phyloP scores from a whole-genome alignment of 1,139 yeast species.

The Candida tropicalis region DNA sequence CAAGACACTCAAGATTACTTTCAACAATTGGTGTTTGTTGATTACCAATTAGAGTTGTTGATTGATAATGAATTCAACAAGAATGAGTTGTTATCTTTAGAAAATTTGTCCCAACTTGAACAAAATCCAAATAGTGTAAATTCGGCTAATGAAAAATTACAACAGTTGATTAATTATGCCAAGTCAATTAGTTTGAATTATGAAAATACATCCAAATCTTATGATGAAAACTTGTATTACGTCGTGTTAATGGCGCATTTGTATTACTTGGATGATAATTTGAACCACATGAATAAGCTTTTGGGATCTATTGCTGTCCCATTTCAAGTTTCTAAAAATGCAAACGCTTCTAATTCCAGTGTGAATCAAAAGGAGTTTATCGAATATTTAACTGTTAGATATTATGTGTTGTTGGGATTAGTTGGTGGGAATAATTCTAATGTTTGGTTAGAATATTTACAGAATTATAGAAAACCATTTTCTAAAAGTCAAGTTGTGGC shows the following conservation, averaged over 20 bases:
- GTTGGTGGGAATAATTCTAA: slow-evolving; percentile 19
- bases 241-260: slow-evolving; percentile 40
- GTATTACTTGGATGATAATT: slow-evolving; percentile 32
- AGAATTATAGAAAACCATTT: slow-evolving; percentile 29
- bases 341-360: slow-evolving; percentile 17
- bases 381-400: slow-evolving; percentile 39
- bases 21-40: slow-evolving; percentile 41
- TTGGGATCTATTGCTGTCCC: slow-evolving; percentile 22
- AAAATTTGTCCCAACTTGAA: slow-evolving; percentile 10
- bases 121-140: not conserved
- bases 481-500: slow-evolving; percentile 39
- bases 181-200: slow-evolving; percentile 33
- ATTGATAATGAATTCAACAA: slow-evolving; percentile 37
- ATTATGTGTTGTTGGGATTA: slow-evolving; percentile 38
- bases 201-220: slow-evolving; percentile 26
- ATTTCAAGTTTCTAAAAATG: slow-evolving; percentile 14
- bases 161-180: slow-evolving; percentile 32
- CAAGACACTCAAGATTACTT: slow-evolving; percentile 40
- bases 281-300: slow-evolving; percentile 24
- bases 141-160: slow-evolving; percentile 27
- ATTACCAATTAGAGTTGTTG: slow-evolving; percentile 41
- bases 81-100: slow-evolving; percentile 28
- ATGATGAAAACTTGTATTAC: slow-evolving; percentile 38
- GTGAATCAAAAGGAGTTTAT: slow-evolving; percentile 27
- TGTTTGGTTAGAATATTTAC: slow-evolving; percentile 38